Base-by-base conservation (phyloP, 257 asterid species). In the Lycium barbarum region DNA sequence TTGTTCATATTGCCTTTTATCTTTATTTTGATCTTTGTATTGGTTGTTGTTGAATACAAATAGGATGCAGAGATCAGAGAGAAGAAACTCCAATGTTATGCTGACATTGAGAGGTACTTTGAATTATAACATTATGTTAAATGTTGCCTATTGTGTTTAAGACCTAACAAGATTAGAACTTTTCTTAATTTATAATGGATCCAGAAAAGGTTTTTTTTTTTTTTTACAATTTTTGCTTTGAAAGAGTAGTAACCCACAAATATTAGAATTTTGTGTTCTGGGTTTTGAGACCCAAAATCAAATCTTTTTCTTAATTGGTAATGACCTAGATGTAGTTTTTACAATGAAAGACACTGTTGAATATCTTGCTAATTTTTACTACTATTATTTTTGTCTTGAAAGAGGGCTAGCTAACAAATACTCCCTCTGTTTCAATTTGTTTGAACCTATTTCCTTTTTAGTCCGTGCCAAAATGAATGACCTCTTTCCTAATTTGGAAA, bases 71-170 rank as follows among this genome's bases (percentile, higher is more conserved):
- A 96, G 86, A 88, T 91, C 88, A 90, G 93, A 26, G 88, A 89
- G 87, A 95, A 88, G 93, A 96, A 92, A 88, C 88, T 88, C 86
- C 93, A 92, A 43, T 96, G 99, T 86, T 96, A 96, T 85, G 90
- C 88, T 6, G 98, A 96, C 86, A 91, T 96, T 62, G 98, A 93
- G 86, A 93, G 98, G 99, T 96, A 89, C 51, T 71, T 51, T 80
- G 15, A 54, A 18, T 15, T 79, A 20, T 57, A 67, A 20, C 78
- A 53, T 43, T 1, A 81, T 17, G 8, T 80, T 36, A 3, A 33
- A 14, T 67, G 20, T 35, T 65, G 43, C 2, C 13, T 8, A 62
- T 22, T 20, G 33, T 6, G 38, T 79, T 35, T 55, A 61, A 15
- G 22, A 58, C 36, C 2, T 35, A 35, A 11, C 55, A 80, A 35